Percentiles rank a stretch among this genome's conserved stretches.
phyloP scores from a whole-genome alignment of 1,139 yeast species.

The Candida dubliniensis region DNA sequence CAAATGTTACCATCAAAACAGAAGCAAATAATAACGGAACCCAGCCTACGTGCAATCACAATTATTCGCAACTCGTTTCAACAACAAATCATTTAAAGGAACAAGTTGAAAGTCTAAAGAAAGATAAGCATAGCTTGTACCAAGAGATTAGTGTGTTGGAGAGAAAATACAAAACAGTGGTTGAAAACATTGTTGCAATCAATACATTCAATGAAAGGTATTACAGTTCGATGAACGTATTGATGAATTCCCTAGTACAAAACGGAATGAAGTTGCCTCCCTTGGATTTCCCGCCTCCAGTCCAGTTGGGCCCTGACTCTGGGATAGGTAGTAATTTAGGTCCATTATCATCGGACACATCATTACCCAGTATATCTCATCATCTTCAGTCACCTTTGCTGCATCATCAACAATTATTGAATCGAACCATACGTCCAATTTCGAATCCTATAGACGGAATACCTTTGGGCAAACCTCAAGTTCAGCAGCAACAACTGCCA shows the following conservation, averaged over 20 bases:
- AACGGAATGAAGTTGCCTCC: slow-evolving; percentile 71
- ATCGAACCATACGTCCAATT: slow-evolving; percentile 5
- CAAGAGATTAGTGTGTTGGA: slow-evolving; percentile 49
- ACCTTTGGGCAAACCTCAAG: not conserved
- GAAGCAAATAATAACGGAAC: slow-evolving; percentile 6
- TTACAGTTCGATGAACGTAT: slow-evolving; percentile 48
- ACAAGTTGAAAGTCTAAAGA: slow-evolving; percentile 40
- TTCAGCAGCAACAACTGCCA: not conserved
- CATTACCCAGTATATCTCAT: slow-evolving; percentile 12
- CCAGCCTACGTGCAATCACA: slow-evolving; percentile 10
- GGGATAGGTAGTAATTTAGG: slow-evolving; percentile 1
- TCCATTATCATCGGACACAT: slow-evolving; percentile 3
- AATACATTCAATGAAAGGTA: slow-evolving; percentile 58
- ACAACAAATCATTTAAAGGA: slow-evolving; percentile 34
- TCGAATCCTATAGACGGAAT: slow-evolving; percentile 2
- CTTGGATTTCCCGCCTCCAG: slow-evolving; percentile 52
- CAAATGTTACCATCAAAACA: slow-evolving; percentile 3
- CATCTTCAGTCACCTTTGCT: slow-evolving; percentile 12
- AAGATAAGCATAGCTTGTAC: slow-evolving; percentile 41
- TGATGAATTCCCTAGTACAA: slow-evolving; percentile 50
- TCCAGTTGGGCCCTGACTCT: slow-evolving; percentile 19
- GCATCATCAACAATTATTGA: slow-evolving; percentile 1
- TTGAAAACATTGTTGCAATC: slow-evolving; percentile 58
- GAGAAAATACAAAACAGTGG: slow-evolving; percentile 61
- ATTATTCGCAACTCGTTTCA: slow-evolving; percentile 12